Conservation (phyloP, 805 yeast species). For the Lipomyces yamanashiensis region DNA sequence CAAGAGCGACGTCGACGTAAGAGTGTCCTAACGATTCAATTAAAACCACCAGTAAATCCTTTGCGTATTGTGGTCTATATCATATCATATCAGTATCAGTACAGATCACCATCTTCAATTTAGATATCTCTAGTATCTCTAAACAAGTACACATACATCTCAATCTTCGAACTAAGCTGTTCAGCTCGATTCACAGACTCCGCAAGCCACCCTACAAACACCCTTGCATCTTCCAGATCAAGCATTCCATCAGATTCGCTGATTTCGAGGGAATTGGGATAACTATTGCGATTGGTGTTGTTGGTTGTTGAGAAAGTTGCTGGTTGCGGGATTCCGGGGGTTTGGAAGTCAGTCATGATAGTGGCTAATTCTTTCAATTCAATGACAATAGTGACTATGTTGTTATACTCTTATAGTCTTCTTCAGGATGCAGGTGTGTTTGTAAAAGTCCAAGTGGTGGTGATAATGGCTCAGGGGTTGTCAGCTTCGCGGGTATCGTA, state of each 20-base stretch:
- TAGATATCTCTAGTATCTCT: not conserved
- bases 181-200: slow-evolving; percentile 26
- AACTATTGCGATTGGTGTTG: not conserved
- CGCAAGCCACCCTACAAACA: slow-evolving; percentile 21
- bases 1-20: slow-evolving; percentile 30
- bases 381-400: too few relatives aligned
- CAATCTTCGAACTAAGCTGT: slow-evolving; percentile 30
- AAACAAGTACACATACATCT: slow-evolving; percentile 15
- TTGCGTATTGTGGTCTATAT: slow-evolving; percentile 29
- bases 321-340: too few relatives aligned
- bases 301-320: not conserved
- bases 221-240: slow-evolving; percentile 17
- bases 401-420: too few relatives aligned
- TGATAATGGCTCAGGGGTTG: too few relatives aligned
- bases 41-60: slow-evolving; percentile 21
- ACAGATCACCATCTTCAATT: not conserved
- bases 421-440: too few relatives aligned
- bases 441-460: too few relatives aligned
- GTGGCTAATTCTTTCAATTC: too few relatives aligned
- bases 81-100: not conserved
- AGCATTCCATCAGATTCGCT: slow-evolving; percentile 20
- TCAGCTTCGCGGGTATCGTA: too few relatives aligned
- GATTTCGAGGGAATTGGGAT: not conserved
- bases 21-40: slow-evolving; percentile 22
- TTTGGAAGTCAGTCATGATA: too few relatives aligned